A percentile compares a stretch with the other conserved stretches of the same genome.
These are phyloP conservation scores for Aspergillus intermedius DNA, from an alignment of 2,329 filamentous ascomycete genomes.

Conservation along the genomic window DNA sequence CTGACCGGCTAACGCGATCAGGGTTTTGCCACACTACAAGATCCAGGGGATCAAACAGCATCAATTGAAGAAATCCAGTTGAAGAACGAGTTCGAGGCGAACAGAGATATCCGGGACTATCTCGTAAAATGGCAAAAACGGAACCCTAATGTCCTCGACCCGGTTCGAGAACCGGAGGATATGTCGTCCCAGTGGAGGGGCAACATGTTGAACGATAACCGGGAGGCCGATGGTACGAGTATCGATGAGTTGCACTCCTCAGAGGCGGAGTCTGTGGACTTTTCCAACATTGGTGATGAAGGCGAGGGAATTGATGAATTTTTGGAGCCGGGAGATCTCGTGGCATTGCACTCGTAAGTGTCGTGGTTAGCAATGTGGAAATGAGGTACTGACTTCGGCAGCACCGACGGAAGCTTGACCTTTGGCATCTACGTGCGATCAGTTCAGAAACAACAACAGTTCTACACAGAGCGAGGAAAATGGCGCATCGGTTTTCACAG, in stretches of 20 bases:
- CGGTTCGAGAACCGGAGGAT: conserved; percentile 18
- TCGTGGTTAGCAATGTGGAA: not conserved
- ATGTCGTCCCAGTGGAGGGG: conserved; percentile 17
- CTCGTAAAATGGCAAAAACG: conserved; percentile 34
- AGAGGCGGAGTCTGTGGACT: conserved; percentile 21
- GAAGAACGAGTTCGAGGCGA: conserved; percentile 29
- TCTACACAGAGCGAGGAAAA: conserved; percentile 38
- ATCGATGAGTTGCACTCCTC: conserved; percentile 18
- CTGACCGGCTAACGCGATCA: not conserved
- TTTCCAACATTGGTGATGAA: conserved; percentile 22
- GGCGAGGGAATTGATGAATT: conserved; percentile 22
- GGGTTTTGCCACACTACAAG: conserved; percentile 1
- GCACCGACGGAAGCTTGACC: conserved; percentile 19
- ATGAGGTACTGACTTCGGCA: not conserved
- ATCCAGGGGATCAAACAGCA: conserved; percentile 4
- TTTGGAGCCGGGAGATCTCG: conserved; percentile 37
- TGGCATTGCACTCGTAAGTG: conserved; percentile 29
- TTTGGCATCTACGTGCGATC: conserved; percentile 38
- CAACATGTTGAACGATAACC: conserved; percentile 29
- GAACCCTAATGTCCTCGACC: conserved; percentile 24
- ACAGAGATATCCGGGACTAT: conserved; percentile 36
- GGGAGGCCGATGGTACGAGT: conserved; percentile 20
- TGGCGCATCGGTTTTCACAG: conserved; percentile 34
- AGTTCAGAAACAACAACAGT: conserved; percentile 36
- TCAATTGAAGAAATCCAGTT: conserved; percentile 23